A percentile compares a stretch with the other conserved stretches of the same genome.
phyloP scores from a whole-genome alignment of 73 alveolate species.

The Paramecium tetraurelia region DNA sequence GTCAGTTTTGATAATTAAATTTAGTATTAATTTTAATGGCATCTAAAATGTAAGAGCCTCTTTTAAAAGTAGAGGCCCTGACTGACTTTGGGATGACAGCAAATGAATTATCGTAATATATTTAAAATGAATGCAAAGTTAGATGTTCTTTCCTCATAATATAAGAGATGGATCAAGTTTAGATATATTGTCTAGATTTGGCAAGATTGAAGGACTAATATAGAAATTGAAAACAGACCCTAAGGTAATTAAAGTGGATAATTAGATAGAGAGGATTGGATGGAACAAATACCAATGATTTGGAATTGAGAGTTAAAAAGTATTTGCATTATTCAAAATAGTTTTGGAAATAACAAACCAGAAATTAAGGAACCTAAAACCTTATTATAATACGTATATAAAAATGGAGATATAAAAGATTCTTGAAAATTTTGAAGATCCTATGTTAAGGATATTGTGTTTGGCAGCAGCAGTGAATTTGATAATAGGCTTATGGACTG shows the following conservation, averaged over 20 bases:
- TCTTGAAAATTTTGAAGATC: conserved; percentile 92
- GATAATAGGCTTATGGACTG: conserved; percentile 90
- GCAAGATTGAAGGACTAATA: conserved; percentile 73
- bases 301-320: background rate
- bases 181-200: conserved; percentile 56
- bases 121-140: background rate
- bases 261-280: conserved; percentile 46
- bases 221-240: conserved; percentile 69
- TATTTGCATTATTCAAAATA: background rate
- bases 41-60: background rate
- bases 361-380: conserved; percentile 45
- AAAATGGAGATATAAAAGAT: conserved; percentile 45
- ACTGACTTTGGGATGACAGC: conserved; percentile 51
- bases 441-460: conserved; percentile 86
- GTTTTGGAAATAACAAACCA: conserved; percentile 63
- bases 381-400: conserved; percentile 47
- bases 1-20: background rate
- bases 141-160: conserved; percentile 52
- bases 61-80: background rate
- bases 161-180: conserved; percentile 63
- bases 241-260: conserved; percentile 47
- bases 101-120: background rate
- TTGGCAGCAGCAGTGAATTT: conserved; percentile 94
- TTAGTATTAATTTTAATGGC: background rate
- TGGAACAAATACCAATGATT: background rate